phyloP scores from a whole-genome alignment of 306 rosid genomes.

The Begonia peltatifolia region DNA sequence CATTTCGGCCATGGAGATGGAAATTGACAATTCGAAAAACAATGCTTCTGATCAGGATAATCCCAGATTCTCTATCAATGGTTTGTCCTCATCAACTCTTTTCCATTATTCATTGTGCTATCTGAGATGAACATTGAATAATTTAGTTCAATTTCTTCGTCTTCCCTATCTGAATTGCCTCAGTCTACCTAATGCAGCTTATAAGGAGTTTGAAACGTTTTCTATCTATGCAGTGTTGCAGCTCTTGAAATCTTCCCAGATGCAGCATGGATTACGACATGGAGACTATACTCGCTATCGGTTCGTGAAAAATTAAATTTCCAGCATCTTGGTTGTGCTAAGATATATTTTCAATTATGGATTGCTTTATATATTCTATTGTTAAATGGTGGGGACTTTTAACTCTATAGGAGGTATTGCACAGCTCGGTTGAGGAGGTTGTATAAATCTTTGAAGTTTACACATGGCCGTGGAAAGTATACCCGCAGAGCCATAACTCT shows the following conservation, averaged over 20 bases:
- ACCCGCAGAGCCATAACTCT: conserved; percentile 52
- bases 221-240: conserved; percentile 41
- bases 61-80: conserved; percentile 71
- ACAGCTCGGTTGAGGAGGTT: conserved; percentile 88
- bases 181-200: background rate
- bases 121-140: too few relatives aligned
- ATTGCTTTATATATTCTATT: background rate
- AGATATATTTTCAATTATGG: too few relatives aligned
- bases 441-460: conserved; percentile 84
- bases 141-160: background rate
- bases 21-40: conserved; percentile 47
- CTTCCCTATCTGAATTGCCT: background rate
- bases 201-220: background rate
- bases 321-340: background rate
- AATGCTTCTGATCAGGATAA: conserved; percentile 38
- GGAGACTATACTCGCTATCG: conserved; percentile 93
- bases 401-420: conserved; percentile 67
- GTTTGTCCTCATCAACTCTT: conserved; percentile 22
- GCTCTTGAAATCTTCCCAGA: conserved; percentile 88
- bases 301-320: conserved; percentile 16
- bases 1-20: conserved; percentile 74
- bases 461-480: conserved; percentile 96
- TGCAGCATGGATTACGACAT: conserved; percentile 93
- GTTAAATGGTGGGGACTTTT: background rate
- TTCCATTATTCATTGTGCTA: background rate